Base-by-base conservation (phyloP, 306 rosid genomes). In the Cotoneaster glaucophyllus region DNA sequence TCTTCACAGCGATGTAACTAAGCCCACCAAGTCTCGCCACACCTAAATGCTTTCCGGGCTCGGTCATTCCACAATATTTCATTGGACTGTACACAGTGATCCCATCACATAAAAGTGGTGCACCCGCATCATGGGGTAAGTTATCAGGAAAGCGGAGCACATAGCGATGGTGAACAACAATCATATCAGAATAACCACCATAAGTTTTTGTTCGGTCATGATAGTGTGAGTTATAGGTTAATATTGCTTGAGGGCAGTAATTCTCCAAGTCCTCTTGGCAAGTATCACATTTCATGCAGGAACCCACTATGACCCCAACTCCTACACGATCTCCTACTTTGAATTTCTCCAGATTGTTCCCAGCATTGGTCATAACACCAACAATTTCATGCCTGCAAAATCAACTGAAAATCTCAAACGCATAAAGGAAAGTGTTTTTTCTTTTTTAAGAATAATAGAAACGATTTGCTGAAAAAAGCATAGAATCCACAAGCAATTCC, bases 1-100 rank as follows among this genome's bases (percentile, higher is more conserved):
- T 26, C 78, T 90, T 94, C 64, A 94, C 89, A 19, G 98, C 98
- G 71, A 94, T 84, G 79, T 94, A 97, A 62, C 98, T 97, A 67
- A 94, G 85, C 64, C 98, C 98, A 75, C 98, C 98, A 63, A 94
- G 98, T 54, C 97, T 97, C 17, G 89, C 96, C 80, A 94, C 96
- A 39, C 98, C 98, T 83, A 94, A 81, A 81, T 92, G 96, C 84
- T 88, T 90, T 28, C 98, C 96, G 1, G 95, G 87, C 80, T 94
- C 88, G 11, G 95, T 88, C 90, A 91, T 88, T 71, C 98, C 96
- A 82, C 90, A 94, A 79, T 87, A 94, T 28, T 74, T 90, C 97
- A 94, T 90, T 1, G 98, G 98, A 81, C 98, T 94, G 77, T 90
- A 92, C 57, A 90, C 86, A 57, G 98, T 88, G 56, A 94, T 86